Conservation (phyloP, 768 basidiomycete genomes). For the Naganishia vishniacii region DNA sequence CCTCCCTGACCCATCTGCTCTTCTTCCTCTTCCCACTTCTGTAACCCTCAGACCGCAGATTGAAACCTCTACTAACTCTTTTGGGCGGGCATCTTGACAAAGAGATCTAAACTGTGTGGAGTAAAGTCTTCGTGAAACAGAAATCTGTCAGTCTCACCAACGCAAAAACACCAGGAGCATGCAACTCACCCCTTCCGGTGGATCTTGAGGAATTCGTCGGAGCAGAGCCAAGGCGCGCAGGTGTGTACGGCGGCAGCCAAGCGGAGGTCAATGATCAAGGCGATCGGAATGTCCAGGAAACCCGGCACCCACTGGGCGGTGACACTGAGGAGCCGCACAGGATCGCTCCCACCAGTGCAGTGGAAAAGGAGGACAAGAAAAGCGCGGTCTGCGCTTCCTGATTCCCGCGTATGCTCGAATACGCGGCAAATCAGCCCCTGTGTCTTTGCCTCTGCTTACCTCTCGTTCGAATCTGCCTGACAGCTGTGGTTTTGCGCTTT, state of each 20-base stretch:
- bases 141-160: slow-evolving; percentile 8
- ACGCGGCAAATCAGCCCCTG: too few species aligned
- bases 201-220: slow-evolving; percentile 23
- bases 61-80: slow-evolving; percentile 11
- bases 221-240: neutral
- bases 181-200: slow-evolving; percentile 16
- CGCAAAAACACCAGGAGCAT: neutral
- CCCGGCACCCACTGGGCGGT: slow-evolving; percentile 4
- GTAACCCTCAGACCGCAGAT: neutral
- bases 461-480: too few species aligned
- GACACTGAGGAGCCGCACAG: neutral
- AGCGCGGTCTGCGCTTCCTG: too few species aligned
- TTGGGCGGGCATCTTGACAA: slow-evolving; percentile 23
- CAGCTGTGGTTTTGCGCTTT: too few species aligned
- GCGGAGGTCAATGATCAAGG: slow-evolving; percentile 14
- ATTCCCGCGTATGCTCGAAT: too few species aligned
- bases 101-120: slow-evolving; percentile 19
- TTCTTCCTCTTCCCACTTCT: too few species aligned
- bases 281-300: slow-evolving; percentile 10
- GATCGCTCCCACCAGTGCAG: too few species aligned
- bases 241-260: neutral
- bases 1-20: too few species aligned
- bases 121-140: slow-evolving; percentile 7
- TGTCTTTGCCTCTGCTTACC: too few species aligned
- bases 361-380: too few species aligned